Percentiles rank a stretch among this genome's conserved stretches.
Evolutionary conservation across 768 basidiomycete genomes (phyloP).

Genomic region (Trametes cingulata): DNA sequence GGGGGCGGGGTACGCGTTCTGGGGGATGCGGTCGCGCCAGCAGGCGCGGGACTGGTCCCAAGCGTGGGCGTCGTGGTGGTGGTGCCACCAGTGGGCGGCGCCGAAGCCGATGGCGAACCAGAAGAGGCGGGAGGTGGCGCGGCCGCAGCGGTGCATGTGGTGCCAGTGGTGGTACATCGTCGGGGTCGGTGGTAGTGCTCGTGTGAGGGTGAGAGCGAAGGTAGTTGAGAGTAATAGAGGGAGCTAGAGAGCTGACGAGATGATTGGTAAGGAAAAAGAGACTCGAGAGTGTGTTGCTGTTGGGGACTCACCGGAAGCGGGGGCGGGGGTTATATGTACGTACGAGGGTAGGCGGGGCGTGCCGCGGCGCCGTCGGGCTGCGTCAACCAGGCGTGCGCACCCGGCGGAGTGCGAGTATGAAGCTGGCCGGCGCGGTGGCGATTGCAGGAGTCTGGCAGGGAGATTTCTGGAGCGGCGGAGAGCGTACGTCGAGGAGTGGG

Average conservation of each 20-base stretch:
- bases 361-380: slow-evolving; percentile 9
- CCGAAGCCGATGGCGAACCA: slow-evolving; percentile 70
- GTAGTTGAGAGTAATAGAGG: background rate
- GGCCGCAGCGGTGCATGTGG: slow-evolving; percentile 24
- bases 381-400: slow-evolving; percentile 2
- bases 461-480: background rate
- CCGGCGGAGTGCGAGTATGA: slow-evolving; percentile 1
- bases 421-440: slow-evolving; percentile 3
- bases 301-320: background rate
- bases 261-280: background rate
- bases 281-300: background rate
- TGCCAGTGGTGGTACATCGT: slow-evolving; percentile 2
- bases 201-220: background rate
- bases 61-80: slow-evolving; percentile 43
- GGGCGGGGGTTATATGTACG: slow-evolving; percentile 1
- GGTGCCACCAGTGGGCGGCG: slow-evolving; percentile 35
- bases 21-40: slow-evolving; percentile 30
- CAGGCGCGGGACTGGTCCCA: slow-evolving; percentile 29
- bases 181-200: background rate
- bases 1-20: slow-evolving; percentile 27
- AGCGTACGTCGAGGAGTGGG: background rate
- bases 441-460: too few relatives aligned
- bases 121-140: slow-evolving; percentile 57
- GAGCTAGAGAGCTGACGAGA: background rate
- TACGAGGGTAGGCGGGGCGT: background rate